Conservation (phyloP, 2,329 filamentous ascomycete species). For the Aspergillus fijiensis region DNA sequence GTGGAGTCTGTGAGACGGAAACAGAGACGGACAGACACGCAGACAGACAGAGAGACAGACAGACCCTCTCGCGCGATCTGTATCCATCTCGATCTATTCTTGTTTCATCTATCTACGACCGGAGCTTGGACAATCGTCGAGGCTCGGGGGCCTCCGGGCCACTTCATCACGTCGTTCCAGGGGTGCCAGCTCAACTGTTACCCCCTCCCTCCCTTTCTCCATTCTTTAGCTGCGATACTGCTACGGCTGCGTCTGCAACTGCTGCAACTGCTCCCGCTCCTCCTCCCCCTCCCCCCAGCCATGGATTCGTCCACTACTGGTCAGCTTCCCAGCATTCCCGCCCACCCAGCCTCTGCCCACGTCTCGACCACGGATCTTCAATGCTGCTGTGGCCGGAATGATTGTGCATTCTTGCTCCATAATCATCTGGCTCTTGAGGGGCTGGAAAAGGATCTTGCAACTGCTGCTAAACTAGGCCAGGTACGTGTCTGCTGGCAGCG, state of each 20-base stretch:
- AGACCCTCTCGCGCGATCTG: not conserved
- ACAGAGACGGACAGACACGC: too few relatives aligned
- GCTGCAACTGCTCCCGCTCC: not conserved
- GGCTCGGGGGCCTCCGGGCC: conserved; percentile 20
- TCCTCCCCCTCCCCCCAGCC: not conserved
- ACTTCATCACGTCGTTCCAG: conserved; percentile 24
- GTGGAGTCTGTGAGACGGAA: not conserved
- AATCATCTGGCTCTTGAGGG: conserved; percentile 75
- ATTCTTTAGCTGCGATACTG: not conserved
- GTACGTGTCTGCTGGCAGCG: conserved; percentile 57
- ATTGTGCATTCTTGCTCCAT: conserved; percentile 78
- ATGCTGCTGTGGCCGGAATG: conserved; percentile 82
- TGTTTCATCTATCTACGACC: not conserved
- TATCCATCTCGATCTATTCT: not conserved
- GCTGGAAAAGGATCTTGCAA: conserved; percentile 83
- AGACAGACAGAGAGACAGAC: not conserved
- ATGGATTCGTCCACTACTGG: conserved; percentile 13
- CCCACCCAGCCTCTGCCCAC: conserved; percentile 27
- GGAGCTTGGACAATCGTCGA: conserved; percentile 11
- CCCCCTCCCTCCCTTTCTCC: conserved; percentile 16
- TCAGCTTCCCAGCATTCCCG: conserved; percentile 33
- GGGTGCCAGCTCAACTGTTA: conserved; percentile 35
- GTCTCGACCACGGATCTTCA: conserved; percentile 29
- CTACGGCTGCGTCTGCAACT: not conserved
- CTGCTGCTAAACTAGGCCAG: conserved; percentile 85